Conservation (phyloP, 768 basidiomycete species). For the Phylloporus rhodoxanthus region DNA sequence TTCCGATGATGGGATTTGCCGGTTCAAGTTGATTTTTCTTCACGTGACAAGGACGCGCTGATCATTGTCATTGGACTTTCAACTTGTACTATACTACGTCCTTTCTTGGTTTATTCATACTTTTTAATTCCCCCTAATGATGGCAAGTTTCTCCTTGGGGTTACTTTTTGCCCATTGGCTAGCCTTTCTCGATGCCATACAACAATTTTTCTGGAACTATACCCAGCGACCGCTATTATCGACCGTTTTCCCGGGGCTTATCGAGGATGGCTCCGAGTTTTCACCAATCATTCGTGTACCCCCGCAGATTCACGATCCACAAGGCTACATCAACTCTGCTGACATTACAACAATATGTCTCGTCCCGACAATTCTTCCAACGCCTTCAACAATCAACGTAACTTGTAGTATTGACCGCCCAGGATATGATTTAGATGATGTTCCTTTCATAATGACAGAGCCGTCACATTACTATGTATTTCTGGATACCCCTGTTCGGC, state of each 20-base stretch:
- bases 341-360: constrained; percentile 5
- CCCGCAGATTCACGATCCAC: background rate
- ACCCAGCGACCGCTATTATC: constrained; percentile 11
- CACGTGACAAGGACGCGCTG: constrained; percentile 19
- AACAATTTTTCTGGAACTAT: constrained; percentile 5
- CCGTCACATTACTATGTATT: background rate
- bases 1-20: no score
- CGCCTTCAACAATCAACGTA: background rate
- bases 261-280: background rate
- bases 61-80: background rate
- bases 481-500: constrained; percentile 1
- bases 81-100: background rate
- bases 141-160: constrained; percentile 3
- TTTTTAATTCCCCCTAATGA: background rate
- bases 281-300: background rate
- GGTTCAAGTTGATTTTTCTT: constrained; percentile 6
- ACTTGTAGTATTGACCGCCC: constrained; percentile 2
- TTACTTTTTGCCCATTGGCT: constrained; percentile 13
- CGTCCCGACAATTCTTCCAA: constrained; percentile 2
- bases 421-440: background rate
- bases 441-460: background rate
- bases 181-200: constrained; percentile 10
- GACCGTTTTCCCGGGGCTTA: constrained; percentile 1
- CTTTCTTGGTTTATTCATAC: background rate
- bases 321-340: background rate